Percentiles rank a stretch among this genome's conserved stretches.
phyloP scores from a whole-genome alignment of 179 eudicot species.

The Vitellaria paradoxa region DNA sequence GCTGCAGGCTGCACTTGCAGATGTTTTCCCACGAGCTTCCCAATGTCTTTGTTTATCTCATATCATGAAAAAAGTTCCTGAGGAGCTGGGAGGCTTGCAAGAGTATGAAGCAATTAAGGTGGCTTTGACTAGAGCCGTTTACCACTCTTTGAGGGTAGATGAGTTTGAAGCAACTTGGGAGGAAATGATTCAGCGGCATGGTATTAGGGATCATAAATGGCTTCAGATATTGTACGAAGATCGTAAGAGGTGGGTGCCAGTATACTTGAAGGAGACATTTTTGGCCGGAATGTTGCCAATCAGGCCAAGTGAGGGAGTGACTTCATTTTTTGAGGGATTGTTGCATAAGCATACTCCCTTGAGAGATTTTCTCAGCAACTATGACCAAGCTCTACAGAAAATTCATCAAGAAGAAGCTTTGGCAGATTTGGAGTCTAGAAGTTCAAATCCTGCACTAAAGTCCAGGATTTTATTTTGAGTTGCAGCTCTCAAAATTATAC shows the following conservation, averaged over 20 bases:
- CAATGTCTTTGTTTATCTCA: conserved; percentile 21
- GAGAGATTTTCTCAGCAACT: conserved; percentile 20
- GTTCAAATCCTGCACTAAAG: conserved; percentile 12
- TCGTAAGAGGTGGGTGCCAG: conserved; percentile 31
- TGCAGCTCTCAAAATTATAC: conserved; percentile 32
- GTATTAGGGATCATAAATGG: conserved; percentile 27
- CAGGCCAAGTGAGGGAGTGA: conserved; percentile 14
- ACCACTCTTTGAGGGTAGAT: conserved; percentile 20
- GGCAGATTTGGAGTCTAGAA: conserved; percentile 24
- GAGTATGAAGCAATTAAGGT: conserved; percentile 22
- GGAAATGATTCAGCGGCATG: conserved; percentile 22
- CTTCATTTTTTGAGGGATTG: conserved; percentile 23
- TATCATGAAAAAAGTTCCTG: conserved; percentile 20
- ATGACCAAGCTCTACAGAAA: conserved; percentile 20
- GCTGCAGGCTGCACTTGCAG: conserved; percentile 29
- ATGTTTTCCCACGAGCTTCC: conserved; percentile 31
- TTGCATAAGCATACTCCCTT: conserved; percentile 21
- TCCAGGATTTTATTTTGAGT: conserved; percentile 20
- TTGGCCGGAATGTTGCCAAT: conserved; percentile 25
- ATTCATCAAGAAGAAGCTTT: conserved; percentile 21
- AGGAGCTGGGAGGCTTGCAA: conserved; percentile 23
- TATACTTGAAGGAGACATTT: conserved; percentile 29
- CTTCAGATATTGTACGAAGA: conserved; percentile 27
- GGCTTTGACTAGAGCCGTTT: conserved; percentile 23
- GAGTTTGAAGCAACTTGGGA: conserved; percentile 36